Percentiles rank a stretch among this genome's conserved stretches.
Conservation (phyloP, 2,329 filamentous ascomycete species). For the Lachnellula suecica region DNA sequence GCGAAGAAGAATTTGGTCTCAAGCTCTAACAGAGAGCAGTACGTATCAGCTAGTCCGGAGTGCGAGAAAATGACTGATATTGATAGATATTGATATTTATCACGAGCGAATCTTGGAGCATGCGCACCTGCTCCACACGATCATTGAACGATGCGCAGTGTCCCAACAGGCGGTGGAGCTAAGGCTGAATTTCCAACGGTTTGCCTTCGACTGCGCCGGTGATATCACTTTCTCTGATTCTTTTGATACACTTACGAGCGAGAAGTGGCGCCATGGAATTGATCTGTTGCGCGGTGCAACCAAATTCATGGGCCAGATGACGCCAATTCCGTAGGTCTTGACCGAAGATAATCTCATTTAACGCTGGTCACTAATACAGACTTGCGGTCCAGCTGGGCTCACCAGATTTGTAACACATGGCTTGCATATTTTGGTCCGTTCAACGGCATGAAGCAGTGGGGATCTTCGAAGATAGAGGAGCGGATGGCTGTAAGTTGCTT, state of each 20-base stretch:
- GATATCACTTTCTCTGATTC: neutral
- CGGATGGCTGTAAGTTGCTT: neutral
- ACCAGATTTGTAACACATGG: neutral
- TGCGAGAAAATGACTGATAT: neutral
- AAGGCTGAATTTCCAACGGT: neutral
- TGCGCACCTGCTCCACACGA: neutral
- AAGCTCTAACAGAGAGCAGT: constrained; percentile 3
- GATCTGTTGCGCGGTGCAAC: neutral
- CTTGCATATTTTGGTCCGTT: neutral
- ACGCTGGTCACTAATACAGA: neutral
- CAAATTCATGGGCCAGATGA: neutral
- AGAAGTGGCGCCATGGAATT: neutral
- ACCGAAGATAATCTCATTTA: neutral
- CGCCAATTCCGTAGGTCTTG: neutral
- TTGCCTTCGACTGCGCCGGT: neutral
- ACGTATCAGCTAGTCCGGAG: neutral
- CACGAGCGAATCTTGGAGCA: neutral
- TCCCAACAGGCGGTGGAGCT: neutral
- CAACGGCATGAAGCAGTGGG: neutral
- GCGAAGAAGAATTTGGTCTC: constrained; percentile 5
- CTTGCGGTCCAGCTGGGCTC: neutral
- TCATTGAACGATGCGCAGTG: neutral
- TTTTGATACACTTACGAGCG: neutral
- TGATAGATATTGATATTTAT: neutral
- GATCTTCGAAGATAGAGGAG: neutral